These are phyloP conservation scores for Wallacemonas collosoma DNA, from an alignment of 208 protist genomes.

Conservation along the genomic window DNA sequence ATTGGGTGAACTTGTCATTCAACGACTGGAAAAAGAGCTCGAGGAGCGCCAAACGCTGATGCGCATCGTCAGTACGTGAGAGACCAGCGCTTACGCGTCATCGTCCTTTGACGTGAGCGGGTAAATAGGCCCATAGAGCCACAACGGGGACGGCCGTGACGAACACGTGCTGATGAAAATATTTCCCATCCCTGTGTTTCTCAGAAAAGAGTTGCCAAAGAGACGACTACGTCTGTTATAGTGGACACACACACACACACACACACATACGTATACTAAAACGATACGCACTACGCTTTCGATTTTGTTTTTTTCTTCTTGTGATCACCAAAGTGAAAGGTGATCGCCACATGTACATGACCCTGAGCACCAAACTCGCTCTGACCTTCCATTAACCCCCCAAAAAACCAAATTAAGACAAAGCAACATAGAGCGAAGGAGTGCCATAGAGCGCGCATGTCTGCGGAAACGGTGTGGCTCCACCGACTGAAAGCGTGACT, in stretches of 20 bases:
- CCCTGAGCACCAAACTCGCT: background rate
- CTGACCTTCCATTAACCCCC: too few species aligned
- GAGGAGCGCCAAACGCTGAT: slow-evolving; percentile 3
- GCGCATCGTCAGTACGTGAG: background rate
- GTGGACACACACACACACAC: slow-evolving; percentile 11
- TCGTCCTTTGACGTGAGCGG: too few species aligned
- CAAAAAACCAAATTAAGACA: background rate
- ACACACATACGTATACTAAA: background rate
- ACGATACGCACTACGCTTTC: too few species aligned
- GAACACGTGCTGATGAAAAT: too few species aligned
- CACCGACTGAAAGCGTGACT: background rate
- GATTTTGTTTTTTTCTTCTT: too few species aligned
- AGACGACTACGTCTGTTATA: background rate
- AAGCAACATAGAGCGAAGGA: background rate
- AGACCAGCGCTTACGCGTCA: background rate
- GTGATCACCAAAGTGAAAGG: too few species aligned
- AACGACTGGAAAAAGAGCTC: slow-evolving; percentile 48
- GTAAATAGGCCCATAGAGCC: too few species aligned
- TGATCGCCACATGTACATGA: background rate
- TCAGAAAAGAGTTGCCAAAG: background rate
- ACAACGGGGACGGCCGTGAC: too few species aligned
- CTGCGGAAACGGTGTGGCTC: too few species aligned
- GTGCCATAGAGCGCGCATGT: too few species aligned
- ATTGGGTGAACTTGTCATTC: slow-evolving; percentile 59
- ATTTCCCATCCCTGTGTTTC: too few species aligned